Conservation (phyloP, 345 rosid genomes). For the Clausena lansium region DNA sequence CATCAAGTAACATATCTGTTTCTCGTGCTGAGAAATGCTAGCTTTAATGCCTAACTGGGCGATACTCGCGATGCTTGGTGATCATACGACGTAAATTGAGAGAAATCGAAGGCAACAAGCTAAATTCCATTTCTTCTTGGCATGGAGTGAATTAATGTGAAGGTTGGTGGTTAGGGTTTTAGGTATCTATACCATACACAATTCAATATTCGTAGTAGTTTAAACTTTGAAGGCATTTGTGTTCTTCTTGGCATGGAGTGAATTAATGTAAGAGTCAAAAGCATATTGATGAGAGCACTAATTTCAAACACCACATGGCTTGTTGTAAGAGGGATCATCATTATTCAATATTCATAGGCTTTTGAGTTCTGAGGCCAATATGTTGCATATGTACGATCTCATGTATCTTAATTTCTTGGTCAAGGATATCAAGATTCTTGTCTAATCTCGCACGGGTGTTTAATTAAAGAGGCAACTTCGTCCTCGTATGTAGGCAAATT, state of each 20-base stretch:
- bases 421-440: not conserved
- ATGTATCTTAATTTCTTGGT: not conserved
- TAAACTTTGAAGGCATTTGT: not conserved
- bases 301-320: slow-evolving; percentile 9
- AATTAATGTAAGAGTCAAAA: not conserved
- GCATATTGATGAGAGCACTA: not conserved
- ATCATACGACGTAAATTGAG: not conserved
- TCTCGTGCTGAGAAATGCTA: not conserved
- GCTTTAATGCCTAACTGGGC: not conserved
- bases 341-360: not conserved
- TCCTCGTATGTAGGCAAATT: not conserved
- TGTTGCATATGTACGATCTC: too few species aligned
- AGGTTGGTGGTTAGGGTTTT: not conserved
- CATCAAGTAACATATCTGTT: not conserved
- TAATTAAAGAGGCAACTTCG: not conserved
- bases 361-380: not conserved
- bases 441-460: not conserved
- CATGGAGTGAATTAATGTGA: too few species aligned
- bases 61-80: not conserved
- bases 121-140: too few species aligned
- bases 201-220: too few species aligned
- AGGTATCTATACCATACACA: too few species aligned
- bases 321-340: not conserved
- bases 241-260: not conserved
- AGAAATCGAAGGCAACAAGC: not conserved